phyloP scores from a whole-genome alignment of 495 filamentous ascomycete genomes.

The Aspergillus affinis region DNA sequence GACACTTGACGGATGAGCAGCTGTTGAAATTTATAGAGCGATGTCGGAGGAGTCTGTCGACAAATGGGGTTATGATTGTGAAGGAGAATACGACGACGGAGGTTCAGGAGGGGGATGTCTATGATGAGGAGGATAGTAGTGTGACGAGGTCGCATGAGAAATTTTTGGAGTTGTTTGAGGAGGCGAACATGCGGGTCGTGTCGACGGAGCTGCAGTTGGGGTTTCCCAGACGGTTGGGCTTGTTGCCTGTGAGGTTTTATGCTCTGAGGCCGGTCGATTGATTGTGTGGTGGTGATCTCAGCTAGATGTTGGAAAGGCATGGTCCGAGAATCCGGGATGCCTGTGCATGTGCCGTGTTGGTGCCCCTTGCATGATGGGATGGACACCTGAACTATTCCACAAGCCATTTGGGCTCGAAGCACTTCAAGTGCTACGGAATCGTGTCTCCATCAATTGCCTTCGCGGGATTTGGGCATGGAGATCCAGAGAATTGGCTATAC shows the following conservation, averaged over 20 bases:
- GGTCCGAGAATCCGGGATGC: no score
- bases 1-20: slow-evolving; percentile 80
- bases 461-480: no score
- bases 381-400: no score
- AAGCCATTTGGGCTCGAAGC: no score
- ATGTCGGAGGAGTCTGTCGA: slow-evolving; percentile 55
- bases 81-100: slow-evolving; percentile 83
- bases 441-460: no score
- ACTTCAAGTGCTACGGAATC: no score
- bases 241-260: slow-evolving; percentile 72
- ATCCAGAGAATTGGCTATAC: no score
- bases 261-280: slow-evolving; percentile 48
- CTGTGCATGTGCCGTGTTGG: no score
- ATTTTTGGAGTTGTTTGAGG: slow-evolving; percentile 65
- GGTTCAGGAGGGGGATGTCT: slow-evolving; percentile 70
- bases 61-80: slow-evolving; percentile 62
- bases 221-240: slow-evolving; percentile 58
- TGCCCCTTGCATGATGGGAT: no score
- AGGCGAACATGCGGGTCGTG: slow-evolving; percentile 65
- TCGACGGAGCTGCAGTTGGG: slow-evolving; percentile 75
- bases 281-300: background rate
- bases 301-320: no score
- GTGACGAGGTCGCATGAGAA: slow-evolving; percentile 75
- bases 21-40: slow-evolving; percentile 64
- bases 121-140: slow-evolving; percentile 70